Base-by-base conservation (phyloP, 192 early-diverging fungal species). In the Piromyces finnis region DNA sequence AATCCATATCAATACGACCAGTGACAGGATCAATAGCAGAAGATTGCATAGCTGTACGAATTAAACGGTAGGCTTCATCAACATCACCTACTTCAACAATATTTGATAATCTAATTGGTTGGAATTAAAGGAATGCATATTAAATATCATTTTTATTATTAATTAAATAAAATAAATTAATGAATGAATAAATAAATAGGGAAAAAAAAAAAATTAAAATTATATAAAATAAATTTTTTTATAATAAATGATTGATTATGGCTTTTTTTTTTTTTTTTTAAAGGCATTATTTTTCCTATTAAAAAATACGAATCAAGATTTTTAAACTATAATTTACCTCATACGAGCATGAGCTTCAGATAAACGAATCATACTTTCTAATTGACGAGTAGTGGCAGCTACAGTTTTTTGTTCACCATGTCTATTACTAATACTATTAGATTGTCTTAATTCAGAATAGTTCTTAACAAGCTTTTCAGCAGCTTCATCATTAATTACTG, bases 281-380 rank as follows among this genome's bases (percentile, higher is more conserved):
- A n/a, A n/a, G n/a, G n/a, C n/a, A 28, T 39, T 39, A 15, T 39
- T 39, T 39, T 39, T 39, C 15, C 15, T 39, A 15, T 39, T 39
- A 12, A 28, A 41, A 28, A 86, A 84, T 39, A 81, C 1, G n/a
- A n/a, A n/a, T n/a, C n/a, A n/a, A n/a, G n/a, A n/a, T n/a, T n/a
- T n/a, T n/a, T n/a, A n/a, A n/a, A n/a, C n/a, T n/a, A 32, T 12
- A 13, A 39, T 28, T 2, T 82, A 91, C 89, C 90, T 86, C 94
- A 98, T 92, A 78, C 91, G 90, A 79, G 97, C 97, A 79, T 95
- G 93, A 4, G 95, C 96, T 82, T 99, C 96, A 18, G 94, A 82
- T 84, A 99, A 88, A 78, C 97, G 93, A 84, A 98, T 96, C 96
- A 99, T 97, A 11, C 94, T 96, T 88, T 97, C 97, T 14, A 98